These are phyloP conservation scores for Xylariaceae sp. DNA, from an alignment of 2,329 filamentous ascomycete species.

Conservation along the genomic window DNA sequence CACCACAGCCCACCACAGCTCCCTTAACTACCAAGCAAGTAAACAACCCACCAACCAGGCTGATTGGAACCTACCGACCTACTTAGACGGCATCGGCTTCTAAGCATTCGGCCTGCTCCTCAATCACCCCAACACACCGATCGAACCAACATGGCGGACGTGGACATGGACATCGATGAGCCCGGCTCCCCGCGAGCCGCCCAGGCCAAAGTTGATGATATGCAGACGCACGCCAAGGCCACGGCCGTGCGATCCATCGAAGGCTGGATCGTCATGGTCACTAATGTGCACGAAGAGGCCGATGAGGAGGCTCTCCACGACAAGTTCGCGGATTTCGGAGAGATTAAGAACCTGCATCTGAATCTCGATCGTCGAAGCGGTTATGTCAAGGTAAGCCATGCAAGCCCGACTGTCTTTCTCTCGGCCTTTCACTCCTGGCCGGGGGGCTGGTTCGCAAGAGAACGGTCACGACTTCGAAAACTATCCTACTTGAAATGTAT, in stretches of 20 bases:
- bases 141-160: constrained; percentile 45
- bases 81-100: neutral
- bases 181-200: constrained; percentile 35
- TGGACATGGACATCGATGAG: constrained; percentile 58
- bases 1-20: neutral
- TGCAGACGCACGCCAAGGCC: constrained; percentile 69
- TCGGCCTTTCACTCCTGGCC: neutral
- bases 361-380: constrained; percentile 79
- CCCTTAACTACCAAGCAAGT: neutral
- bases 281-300: constrained; percentile 83
- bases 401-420: neutral
- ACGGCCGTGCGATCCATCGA: constrained; percentile 82
- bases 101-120: neutral
- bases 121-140: neutral
- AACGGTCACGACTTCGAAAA: neutral
- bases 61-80: too few relatives aligned
- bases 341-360: constrained; percentile 82
- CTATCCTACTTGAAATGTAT: neutral
- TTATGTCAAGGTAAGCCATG: constrained; percentile 69
- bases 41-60: constrained; percentile 2
- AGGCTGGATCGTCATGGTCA: constrained; percentile 84
- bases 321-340: constrained; percentile 76
- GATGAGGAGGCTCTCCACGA: constrained; percentile 80
- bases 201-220: constrained; percentile 55
- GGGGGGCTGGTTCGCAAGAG: too few relatives aligned